A percentile compares a stretch with the other conserved stretches of the same genome.
Conservation (phyloP, 805 yeast genomes). For the Saccharomycopsis fibuligera region DNA sequence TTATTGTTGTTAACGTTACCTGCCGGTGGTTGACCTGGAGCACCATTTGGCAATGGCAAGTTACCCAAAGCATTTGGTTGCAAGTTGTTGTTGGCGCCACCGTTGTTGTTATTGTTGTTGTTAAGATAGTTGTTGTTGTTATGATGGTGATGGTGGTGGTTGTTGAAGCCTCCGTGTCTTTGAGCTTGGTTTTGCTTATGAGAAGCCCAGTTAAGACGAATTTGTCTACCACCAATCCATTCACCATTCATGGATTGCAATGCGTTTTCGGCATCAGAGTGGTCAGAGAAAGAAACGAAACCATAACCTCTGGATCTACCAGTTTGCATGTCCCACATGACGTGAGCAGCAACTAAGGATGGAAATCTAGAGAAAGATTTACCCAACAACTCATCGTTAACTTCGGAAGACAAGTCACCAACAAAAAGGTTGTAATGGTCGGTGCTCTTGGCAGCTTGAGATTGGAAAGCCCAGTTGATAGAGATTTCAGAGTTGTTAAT, state of each 20-base stretch:
- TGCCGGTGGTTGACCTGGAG: not conserved
- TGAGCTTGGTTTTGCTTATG: conserved; percentile 45
- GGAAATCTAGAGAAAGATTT: conserved; percentile 50
- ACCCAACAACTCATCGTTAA: conserved; percentile 67
- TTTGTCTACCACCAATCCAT: conserved; percentile 63
- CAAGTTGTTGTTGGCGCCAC: not conserved
- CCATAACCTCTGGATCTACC: conserved; percentile 91
- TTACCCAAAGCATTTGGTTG: not conserved
- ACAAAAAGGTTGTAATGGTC: conserved; percentile 72
- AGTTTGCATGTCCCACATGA: conserved; percentile 96
- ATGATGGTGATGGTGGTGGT: conserved; percentile 18
- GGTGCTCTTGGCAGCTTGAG: conserved; percentile 55
- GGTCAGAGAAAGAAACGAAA: conserved; percentile 67
- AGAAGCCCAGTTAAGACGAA: conserved; percentile 86
- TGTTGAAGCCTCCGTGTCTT: conserved; percentile 23
- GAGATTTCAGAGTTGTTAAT: conserved; percentile 51
- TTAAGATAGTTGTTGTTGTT: not conserved
- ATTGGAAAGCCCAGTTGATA: conserved; percentile 81
- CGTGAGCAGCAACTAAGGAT: conserved; percentile 75
- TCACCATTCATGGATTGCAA: conserved; percentile 69
- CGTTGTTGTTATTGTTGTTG: conserved; percentile 18
- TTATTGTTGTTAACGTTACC: conserved; percentile 14
- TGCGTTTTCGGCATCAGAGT: conserved; percentile 68
- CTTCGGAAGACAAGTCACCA: conserved; percentile 79
- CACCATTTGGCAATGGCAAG: conserved; percentile 2